phyloP scores from a whole-genome alignment of 768 basidiomycete genomes.

The Lyophyllum atratum region DNA sequence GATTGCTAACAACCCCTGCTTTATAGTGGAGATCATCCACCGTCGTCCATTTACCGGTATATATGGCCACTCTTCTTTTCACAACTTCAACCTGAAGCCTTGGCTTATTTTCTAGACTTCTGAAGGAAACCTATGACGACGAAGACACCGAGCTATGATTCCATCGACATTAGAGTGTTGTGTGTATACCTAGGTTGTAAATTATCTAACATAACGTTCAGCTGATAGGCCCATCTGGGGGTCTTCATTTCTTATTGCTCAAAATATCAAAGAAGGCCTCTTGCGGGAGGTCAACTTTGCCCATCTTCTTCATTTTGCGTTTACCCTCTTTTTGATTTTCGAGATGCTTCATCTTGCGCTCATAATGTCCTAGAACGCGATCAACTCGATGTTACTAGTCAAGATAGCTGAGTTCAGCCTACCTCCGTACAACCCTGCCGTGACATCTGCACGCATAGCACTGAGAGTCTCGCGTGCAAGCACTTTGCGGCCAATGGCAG shows the following conservation, averaged over 20 bases:
- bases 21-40: conserved; percentile 90
- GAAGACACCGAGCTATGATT: conserved; percentile 82
- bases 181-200: conserved; percentile 22
- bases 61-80: conserved; percentile 16
- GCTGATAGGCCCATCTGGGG: neutral
- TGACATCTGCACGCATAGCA: conserved; percentile 88
- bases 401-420: conserved; percentile 7
- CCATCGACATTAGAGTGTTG: conserved; percentile 16
- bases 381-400: neutral
- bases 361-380: conserved; percentile 70
- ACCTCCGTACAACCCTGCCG: conserved; percentile 92
- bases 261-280: conserved; percentile 95
- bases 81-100: neutral
- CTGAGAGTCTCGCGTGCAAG: conserved; percentile 89
- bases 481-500: conserved; percentile 82
- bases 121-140: conserved; percentile 95
- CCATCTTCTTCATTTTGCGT: conserved; percentile 83
- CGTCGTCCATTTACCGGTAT: conserved; percentile 88
- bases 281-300: conserved; percentile 88
- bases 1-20: conserved; percentile 10
- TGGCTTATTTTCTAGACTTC: conserved; percentile 48
- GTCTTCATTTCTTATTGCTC: conserved; percentile 51
- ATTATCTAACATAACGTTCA: conserved; percentile 17
- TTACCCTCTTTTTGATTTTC: conserved; percentile 95
- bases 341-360: conserved; percentile 88